phyloP scores from a whole-genome alignment of 192 early-diverging fungal genomes.

The Coemansia sp. region DNA sequence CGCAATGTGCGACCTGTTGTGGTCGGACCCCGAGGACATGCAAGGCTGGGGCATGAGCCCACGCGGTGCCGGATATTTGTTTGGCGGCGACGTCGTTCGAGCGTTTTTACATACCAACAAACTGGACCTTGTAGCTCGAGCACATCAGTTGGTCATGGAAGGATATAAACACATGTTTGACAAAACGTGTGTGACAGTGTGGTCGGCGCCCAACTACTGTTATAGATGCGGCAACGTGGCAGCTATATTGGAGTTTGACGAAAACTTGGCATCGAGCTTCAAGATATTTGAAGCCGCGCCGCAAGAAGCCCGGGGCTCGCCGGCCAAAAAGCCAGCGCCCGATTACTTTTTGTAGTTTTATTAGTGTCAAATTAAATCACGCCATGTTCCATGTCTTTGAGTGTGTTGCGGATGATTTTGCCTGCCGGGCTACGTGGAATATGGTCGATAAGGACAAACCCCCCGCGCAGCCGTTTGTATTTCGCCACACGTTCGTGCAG shows the following conservation, averaged over 20 bases:
- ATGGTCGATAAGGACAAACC: conserved; percentile 65
- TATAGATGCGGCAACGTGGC: conserved; percentile 99
- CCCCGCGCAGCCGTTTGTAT: conserved; percentile 81
- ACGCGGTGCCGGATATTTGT: conserved; percentile 94
- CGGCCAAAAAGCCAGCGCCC: conserved; percentile 82
- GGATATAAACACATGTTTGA: conserved; percentile 95
- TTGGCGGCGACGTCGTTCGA: conserved; percentile 89
- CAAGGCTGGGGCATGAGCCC: conserved; percentile 93
- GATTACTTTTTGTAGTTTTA: conserved; percentile 87
- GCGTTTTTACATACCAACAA: conserved; percentile 81
- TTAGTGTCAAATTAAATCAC: background rate
- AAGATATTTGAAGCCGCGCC: conserved; percentile 96
- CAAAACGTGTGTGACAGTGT: conserved; percentile 94
- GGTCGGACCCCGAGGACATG: conserved; percentile 95
- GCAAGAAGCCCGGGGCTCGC: conserved; percentile 75
- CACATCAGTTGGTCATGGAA: conserved; percentile 98
- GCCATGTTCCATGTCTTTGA: conserved; percentile 53
- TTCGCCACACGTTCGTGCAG: conserved; percentile 63
- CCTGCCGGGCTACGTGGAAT: conserved; percentile 80
- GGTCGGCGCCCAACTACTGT: conserved; percentile 99
- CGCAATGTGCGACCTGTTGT: conserved; percentile 95
- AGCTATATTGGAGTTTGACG: conserved; percentile 70
- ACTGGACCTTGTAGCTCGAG: conserved; percentile 87
- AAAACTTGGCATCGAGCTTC: conserved; percentile 82
- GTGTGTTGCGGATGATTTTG: conserved; percentile 78